Conservation (phyloP, 345 rosid species). For the Syzygium oleosum region DNA sequence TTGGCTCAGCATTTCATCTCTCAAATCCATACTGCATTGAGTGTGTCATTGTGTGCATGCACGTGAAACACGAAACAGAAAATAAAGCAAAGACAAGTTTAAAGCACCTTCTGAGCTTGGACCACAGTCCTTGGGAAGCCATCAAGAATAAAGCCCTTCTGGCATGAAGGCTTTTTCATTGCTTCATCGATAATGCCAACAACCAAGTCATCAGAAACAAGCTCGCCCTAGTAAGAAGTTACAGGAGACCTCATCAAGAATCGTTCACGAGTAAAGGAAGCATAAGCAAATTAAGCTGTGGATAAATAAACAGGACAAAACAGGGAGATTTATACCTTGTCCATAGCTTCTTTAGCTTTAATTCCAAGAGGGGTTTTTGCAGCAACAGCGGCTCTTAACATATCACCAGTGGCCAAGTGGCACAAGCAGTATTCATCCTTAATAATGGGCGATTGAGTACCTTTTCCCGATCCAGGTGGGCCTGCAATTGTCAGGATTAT, state of each 20-base stretch:
- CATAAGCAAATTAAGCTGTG: no score
- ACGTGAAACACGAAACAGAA: background rate
- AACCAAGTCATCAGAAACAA: slow-evolving; percentile 95
- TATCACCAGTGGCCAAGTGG: slow-evolving; percentile 98
- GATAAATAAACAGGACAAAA: background rate
- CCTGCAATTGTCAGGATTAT: slow-evolving; percentile 30
- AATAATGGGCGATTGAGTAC: slow-evolving; percentile 91
- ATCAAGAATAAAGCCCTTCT: slow-evolving; percentile 95
- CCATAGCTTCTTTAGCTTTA: slow-evolving; percentile 97
- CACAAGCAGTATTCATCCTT: slow-evolving; percentile 94
- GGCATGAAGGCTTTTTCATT: slow-evolving; percentile 86
- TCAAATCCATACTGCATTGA: background rate
- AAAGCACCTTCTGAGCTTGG: slow-evolving; percentile 82
- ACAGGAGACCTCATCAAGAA: background rate
- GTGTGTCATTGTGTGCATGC: background rate
- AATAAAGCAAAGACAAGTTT: background rate
- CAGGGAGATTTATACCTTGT: slow-evolving; percentile 41
- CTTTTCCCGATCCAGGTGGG: slow-evolving; percentile 99
- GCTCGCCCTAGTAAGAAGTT: slow-evolving; percentile 62
- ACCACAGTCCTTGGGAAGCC: slow-evolving; percentile 94
- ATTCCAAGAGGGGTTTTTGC: slow-evolving; percentile 92
- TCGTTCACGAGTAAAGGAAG: background rate
- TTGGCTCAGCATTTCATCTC: background rate
- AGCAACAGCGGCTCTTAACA: slow-evolving; percentile 95
- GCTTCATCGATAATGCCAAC: slow-evolving; percentile 98